Base-by-base conservation (phyloP, 2,329 filamentous ascomycete genomes). In the Colletotrichum liaoningense region DNA sequence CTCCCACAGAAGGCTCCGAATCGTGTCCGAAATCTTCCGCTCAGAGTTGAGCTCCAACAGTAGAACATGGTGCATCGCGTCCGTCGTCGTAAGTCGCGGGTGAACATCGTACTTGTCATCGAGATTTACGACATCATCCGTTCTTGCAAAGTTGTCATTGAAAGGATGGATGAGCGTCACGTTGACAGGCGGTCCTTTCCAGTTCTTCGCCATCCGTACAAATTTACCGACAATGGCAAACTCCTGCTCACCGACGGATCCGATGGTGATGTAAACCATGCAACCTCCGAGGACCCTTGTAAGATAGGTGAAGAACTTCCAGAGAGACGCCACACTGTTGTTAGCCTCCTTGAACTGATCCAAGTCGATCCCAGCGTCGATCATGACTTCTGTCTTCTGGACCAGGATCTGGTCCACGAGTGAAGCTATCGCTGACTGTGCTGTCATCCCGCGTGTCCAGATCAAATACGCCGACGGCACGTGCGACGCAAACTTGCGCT, bases 31-130 rank as follows among this genome's bases (percentile, higher is more conserved):
- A 5, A 79, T 74, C 11, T 55, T 58, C 24, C 76, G 73, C 52
- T 73, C 60, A 1, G 76, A 55, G 16, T 75, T 73, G 26, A 78
- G 24, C 68, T 79, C 77, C 12, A 79, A 19, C 7, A 79, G 74
- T 16, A 79, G 64, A 7, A 79, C 78, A 35, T 79, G 78, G 24
- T 79, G 77, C 57, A 77, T 75, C 26, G 78, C 78, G 54, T 79
- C 78, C n/a, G 77, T 79, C 2, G 77, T 79, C 30, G 77, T 78
- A 12, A 79, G 75, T 7, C 75, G 77, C 30, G 78, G 78, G 24
- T 79, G 78, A 2, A 79, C 77, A 60, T 79, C 78, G 56, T 79
- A 79, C 55, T 78, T 74, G n/a, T 78, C 77, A 67, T 79, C 78
- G 1, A 79, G 67, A 35, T 79, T 77, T n/a, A 76, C 75, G 11